Evolutionary conservation across 345 rosid genomes (phyloP).

Genomic region (Populus tremula): DNA sequence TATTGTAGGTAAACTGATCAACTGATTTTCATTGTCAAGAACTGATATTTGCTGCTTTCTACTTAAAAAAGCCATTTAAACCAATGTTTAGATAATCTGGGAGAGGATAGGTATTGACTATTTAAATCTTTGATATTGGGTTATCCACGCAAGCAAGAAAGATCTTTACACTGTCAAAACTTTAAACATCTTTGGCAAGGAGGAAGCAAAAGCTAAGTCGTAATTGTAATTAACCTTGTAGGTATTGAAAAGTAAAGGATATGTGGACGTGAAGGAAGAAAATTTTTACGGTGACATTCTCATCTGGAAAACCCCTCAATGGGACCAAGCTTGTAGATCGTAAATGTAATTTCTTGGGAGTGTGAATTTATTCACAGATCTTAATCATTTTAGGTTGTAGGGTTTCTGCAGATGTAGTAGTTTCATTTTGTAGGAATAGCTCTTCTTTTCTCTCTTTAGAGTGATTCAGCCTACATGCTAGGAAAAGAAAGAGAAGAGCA

Average conservation of each 20-base stretch:
- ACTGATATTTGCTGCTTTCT: neutral
- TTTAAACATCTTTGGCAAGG: neutral
- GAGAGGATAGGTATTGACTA: neutral
- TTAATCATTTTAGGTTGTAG: neutral
- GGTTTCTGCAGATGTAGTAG: neutral
- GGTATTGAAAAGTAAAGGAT: conserved; percentile 66
- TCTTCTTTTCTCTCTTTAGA: neutral
- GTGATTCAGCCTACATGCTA: too few relatives aligned
- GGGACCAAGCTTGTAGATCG: conserved; percentile 15
- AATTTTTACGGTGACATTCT: conserved; percentile 53
- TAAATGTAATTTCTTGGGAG: neutral
- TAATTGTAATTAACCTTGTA: conserved; percentile 26
- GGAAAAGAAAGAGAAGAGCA: neutral
- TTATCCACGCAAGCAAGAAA: neutral
- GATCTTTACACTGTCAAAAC: neutral
- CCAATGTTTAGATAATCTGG: neutral
- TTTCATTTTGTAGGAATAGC: neutral
- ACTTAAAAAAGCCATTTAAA: neutral
- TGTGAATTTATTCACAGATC: too few relatives aligned
- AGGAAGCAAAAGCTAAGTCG: conserved; percentile 7
- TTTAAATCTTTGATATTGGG: neutral
- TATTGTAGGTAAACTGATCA: neutral
- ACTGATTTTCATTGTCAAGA: neutral
- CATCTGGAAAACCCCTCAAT: conserved; percentile 28
- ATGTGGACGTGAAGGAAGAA: conserved; percentile 60